Base-by-base conservation (phyloP, 345 rosid genomes). In the Carallia brachiata region DNA sequence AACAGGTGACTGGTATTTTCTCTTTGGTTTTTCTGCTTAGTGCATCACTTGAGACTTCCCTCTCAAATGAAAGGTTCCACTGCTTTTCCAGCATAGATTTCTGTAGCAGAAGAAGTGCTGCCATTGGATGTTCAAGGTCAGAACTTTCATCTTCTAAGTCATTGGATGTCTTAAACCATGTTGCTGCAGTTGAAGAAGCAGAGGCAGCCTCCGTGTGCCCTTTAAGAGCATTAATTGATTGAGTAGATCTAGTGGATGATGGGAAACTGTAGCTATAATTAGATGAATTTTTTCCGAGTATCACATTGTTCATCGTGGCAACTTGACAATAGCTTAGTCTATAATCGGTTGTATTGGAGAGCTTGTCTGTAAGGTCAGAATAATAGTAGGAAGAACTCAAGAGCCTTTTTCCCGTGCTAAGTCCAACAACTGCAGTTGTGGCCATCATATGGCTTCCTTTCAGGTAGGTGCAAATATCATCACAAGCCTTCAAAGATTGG, bases 51-150 rank as follows among this genome's bases (percentile, higher is more conserved):
- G 71, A 71, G 15, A 54, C 68, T 3, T 73, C 77, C 65, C 83
- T 79, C 57, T 89, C 89, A 71, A 90, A 87, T 13, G 94, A 85
- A 78, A 94, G 97, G 67, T 78, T 89, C 98, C 97, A 89, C 52
- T 91, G 97, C 74, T 92, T 88, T 68, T 94, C 98, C 40, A 91
- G 85, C 87, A 91, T 86, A 62, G 91, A 88, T 80, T 86, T 94
- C 83, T 94, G 98, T 66, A 93, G 79, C 79, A 93, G 71, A 31
- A 91, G 87, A 36, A 91, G 85, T 59, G 90, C 96, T 54, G 89
- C 97, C 32, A 93, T 78, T 2, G 92, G 88, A 71, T 70, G 79
- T 62, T 83, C 84, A 57, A 83, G 81, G 59, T 77, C 86, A 62
- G 80, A 71, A 73, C 62, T 70, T 59, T 80, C 91, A 73, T 76